These are phyloP conservation scores for Copromyces sp. DNA, from an alignment of 495 filamentous ascomycete species.

Conservation along the genomic window DNA sequence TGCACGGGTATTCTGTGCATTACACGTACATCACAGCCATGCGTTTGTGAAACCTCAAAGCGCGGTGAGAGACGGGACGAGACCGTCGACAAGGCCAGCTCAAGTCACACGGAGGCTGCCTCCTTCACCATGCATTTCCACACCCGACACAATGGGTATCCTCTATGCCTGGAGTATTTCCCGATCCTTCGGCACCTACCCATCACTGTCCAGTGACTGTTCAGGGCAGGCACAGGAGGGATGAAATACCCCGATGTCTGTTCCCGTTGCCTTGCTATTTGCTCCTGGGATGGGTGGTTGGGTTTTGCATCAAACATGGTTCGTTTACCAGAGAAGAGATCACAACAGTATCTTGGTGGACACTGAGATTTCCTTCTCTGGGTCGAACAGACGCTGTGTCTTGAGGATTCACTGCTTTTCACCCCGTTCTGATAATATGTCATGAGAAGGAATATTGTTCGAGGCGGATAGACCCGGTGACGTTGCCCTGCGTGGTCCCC, in stretches of 20 bases:
- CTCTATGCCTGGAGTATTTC: background rate
- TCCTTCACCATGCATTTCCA: background rate
- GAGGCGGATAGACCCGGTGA: background rate
- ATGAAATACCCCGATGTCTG: background rate
- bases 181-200: background rate
- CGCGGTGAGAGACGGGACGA: slow-evolving; percentile 11
- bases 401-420: background rate
- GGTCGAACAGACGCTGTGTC: background rate
- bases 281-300: background rate
- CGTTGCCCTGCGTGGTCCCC: background rate
- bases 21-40: background rate
- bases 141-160: background rate
- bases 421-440: background rate
- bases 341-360: background rate
- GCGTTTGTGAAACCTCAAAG: slow-evolving; percentile 15
- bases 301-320: background rate
- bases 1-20: background rate
- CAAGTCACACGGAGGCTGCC: background rate
- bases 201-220: background rate
- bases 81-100: background rate
- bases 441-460: background rate
- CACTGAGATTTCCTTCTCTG: background rate
- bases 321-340: background rate
- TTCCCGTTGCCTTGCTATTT: background rate
- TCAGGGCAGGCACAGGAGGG: background rate